Base-by-base conservation (phyloP, 495 filamentous ascomycete genomes). In the Ramalina intermedia region DNA sequence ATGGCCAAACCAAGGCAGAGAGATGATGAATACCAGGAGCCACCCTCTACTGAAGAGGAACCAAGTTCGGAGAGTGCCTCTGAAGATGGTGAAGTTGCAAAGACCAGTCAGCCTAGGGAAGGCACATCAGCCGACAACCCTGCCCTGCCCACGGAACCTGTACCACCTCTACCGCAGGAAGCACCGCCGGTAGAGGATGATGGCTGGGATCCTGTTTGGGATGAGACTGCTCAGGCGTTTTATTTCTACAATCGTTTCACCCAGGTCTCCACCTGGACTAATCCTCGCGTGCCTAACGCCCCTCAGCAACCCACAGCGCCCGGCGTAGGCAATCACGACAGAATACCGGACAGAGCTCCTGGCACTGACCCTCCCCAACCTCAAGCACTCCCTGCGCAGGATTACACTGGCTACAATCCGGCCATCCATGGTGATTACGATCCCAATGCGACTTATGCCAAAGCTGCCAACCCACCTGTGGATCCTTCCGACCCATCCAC, bases 341-440 rank as follows among this genome's bases (percentile, higher is more conserved):
- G 56, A 56, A 61, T 59, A 55, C 17, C 57, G 18, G 54, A 54
- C 36, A 58, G 58, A 20, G 56, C 61, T 12, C 66, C 67, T 8
- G 51, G 58, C 27, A 61, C 62, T n/a, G 54, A 61, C 40, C 41
- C 41, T 18, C n/a, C 41, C 14, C 43, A 49, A 42, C 26, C 47
- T 4, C 46, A 36, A 13, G 39, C 39, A 17, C 6, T 23, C 6
- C 33, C 49, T 21, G 37, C 17, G 7, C 50, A 51, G 47, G 54
- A 59, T 43, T 66, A 74, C 4, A 82, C 81, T 20, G 86, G 88
- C 50, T 98, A 98, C 69, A 91, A 96, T 58, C 91, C 91, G 2
- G 84, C 87, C 21, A 90, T 98, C 42, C 91, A 98, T 61, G 91
- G 91, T 51, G 81, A 84, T 65, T 98, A 96, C 68, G 90, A 98